Conservation (phyloP, 2,329 filamentous ascomycete species). For the Emergomyces orientalis region DNA sequence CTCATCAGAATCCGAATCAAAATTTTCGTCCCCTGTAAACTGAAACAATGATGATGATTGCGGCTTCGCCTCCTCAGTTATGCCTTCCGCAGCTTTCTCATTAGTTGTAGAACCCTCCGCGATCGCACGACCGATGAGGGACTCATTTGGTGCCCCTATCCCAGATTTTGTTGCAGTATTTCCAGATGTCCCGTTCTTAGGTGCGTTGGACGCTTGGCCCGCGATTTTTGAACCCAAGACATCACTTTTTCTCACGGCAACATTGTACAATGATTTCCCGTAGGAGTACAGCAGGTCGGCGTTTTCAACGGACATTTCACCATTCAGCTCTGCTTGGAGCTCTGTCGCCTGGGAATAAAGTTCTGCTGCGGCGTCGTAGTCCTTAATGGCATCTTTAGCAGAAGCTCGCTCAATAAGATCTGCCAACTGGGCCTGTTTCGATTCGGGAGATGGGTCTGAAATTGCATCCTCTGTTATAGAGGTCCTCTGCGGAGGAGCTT, state of each 20-base stretch:
- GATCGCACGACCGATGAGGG: conserved; percentile 22
- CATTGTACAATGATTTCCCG: conserved; percentile 84
- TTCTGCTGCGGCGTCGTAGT: conserved; percentile 77
- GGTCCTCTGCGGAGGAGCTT: background rate
- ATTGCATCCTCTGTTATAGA: background rate
- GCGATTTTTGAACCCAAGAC: conserved; percentile 77
- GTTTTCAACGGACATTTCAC: conserved; percentile 82
- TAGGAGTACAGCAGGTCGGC: conserved; percentile 92
- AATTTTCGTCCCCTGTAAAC: conserved; percentile 90
- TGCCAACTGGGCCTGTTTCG: conserved; percentile 55
- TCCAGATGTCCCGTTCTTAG: conserved; percentile 34
- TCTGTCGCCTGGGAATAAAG: conserved; percentile 81
- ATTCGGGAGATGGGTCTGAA: conserved; percentile 10
- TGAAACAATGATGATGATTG: conserved; percentile 59
- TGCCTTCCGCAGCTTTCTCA: conserved; percentile 5
- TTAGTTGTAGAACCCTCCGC: conserved; percentile 17
- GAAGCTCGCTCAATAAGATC: conserved; percentile 73
- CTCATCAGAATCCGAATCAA: conserved; percentile 65
- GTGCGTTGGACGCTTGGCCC: conserved; percentile 47
- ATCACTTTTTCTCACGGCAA: conserved; percentile 88
- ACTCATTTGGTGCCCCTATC: background rate
- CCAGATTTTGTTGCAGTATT: background rate
- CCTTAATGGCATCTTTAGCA: conserved; percentile 78
- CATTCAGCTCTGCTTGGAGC: conserved; percentile 82
- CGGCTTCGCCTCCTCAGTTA: conserved; percentile 14